phyloP scores from a whole-genome alignment of 768 basidiomycete genomes.

The Leucocoprinus leucothites region DNA sequence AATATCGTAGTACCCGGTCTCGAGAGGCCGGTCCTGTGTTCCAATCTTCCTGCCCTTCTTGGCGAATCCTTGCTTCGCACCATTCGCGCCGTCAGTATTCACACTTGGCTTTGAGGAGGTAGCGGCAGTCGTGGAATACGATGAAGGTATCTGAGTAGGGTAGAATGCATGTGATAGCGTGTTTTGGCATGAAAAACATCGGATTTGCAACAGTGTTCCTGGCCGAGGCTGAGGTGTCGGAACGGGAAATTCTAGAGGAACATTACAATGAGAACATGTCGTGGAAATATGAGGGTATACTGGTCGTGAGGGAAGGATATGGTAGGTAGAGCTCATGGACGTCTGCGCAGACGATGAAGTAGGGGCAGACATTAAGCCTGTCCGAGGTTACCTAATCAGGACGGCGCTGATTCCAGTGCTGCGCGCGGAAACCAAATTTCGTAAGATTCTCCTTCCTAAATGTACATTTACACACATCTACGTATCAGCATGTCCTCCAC shows the following conservation, averaged over 20 bases:
- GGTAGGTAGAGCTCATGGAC: slow-evolving; percentile 44
- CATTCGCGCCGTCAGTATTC: slow-evolving; percentile 11
- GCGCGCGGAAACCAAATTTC: no score
- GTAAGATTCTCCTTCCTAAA: neutral
- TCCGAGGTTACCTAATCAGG: slow-evolving; percentile 2
- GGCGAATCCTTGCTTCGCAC: slow-evolving; percentile 21
- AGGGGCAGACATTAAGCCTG: neutral
- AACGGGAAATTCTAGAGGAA: slow-evolving; percentile 63
- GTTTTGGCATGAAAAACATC: slow-evolving; percentile 66
- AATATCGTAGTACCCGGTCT: slow-evolving; percentile 89
- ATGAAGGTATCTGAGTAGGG: slow-evolving; percentile 49
- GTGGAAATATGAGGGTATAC: slow-evolving; percentile 66
- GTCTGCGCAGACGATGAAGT: slow-evolving; percentile 11
- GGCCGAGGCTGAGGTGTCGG: slow-evolving; percentile 56
- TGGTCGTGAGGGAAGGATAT: slow-evolving; percentile 61
- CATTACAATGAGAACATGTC: slow-evolving; percentile 54
- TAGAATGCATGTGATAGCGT: slow-evolving; percentile 66
- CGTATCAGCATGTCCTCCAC: neutral
- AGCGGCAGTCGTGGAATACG: slow-evolving; percentile 14
- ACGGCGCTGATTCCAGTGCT: neutral
- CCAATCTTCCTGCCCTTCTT: slow-evolving; percentile 77
- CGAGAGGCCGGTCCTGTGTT: slow-evolving; percentile 83
- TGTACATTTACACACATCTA: neutral
- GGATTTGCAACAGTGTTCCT: slow-evolving; percentile 58
- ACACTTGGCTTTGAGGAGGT: slow-evolving; percentile 2